Evolutionary conservation across 2,329 filamentous ascomycete species (phyloP), one percentile per base, ranked within the genome.

Genomic region (Fusarium brevicatenulatum): DNA sequence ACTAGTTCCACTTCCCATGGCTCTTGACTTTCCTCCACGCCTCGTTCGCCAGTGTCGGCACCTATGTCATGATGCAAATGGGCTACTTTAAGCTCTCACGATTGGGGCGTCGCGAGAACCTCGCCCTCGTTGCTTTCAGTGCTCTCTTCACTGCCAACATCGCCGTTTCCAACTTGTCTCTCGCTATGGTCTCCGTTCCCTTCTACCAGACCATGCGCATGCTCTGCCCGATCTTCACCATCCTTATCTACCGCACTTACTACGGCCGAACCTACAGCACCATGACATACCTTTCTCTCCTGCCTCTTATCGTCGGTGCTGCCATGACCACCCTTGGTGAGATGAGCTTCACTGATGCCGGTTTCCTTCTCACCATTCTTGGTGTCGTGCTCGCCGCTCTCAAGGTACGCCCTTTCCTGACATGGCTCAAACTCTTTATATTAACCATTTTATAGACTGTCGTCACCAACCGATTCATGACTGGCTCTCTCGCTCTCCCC

Each of bases 171-270:
- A 91, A 91, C 80, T 83, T 90, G 30, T 90, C 89, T n/a, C 83
- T 91, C 42, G 83, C 82, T 68, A 85, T 89, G 85, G 89, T 90
- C 42, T 91, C 89, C 1, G 87, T 91, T n/a, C 87, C 90, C 5
- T 91, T 91, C 80, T 90, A 91, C 79, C 89, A 91, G 79, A 89
- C 90, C 65, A 86, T 91, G 80, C 86, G 89, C 71, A 90, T 89
- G 68, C 88, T 89, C 25, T 88, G 86, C 67, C 89, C 90, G 34
- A 85, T 91, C 75, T 89, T 91, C 78, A 90, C 89, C 58, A 87
- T 91, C 63, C 79, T 89, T 70, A 89, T 91, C 78, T 90, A 89
- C 82, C 86, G 87, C 57, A 76, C 88, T 56, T 85, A 85, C 77
- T 90, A 88, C 78, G 79, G 82, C 67, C 86, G 88, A 60, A 85